phyloP scores from a whole-genome alignment of 305 asterid genomes.

The Andrographis paniculata region DNA sequence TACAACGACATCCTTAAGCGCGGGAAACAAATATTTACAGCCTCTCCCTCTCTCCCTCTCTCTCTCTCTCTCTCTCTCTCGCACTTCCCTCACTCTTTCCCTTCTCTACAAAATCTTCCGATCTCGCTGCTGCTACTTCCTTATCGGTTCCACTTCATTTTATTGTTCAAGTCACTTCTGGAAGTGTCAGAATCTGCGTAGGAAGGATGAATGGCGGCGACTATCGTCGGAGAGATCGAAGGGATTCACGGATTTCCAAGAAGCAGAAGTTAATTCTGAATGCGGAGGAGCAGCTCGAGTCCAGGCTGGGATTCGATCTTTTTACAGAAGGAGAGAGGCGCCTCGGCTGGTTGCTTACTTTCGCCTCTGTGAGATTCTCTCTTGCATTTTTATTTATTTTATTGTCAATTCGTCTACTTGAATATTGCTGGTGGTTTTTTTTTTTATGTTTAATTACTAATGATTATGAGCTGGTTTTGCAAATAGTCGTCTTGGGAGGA shows the following conservation, averaged over 20 bases:
- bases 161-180: slow-evolving; percentile 7
- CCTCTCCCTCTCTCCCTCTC: not conserved
- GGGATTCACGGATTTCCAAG: slow-evolving; percentile 72
- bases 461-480: slow-evolving; percentile 5
- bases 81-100: not conserved
- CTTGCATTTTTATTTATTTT: slow-evolving; percentile 4
- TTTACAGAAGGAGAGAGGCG: slow-evolving; percentile 92
- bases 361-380: slow-evolving; percentile 55
- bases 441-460: not conserved
- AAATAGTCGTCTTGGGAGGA: slow-evolving; percentile 93
- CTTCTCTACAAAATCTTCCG: slow-evolving; percentile 6
- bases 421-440: slow-evolving; percentile 2
- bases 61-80: not conserved
- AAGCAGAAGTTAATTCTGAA: slow-evolving; percentile 74
- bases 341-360: slow-evolving; percentile 96
- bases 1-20: not conserved
- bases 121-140: slow-evolving; percentile 2
- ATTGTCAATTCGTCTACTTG: slow-evolving; percentile 10
- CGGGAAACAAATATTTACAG: not conserved
- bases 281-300: slow-evolving; percentile 93
- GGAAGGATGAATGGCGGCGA: slow-evolving; percentile 50
- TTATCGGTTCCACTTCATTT: not conserved
- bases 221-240: slow-evolving; percentile 58
- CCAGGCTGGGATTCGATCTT: slow-evolving; percentile 70
- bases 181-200: slow-evolving; percentile 1